Evolutionary conservation across 305 asterid species (phyloP).

Genomic region (Fraxinus nigra): DNA sequence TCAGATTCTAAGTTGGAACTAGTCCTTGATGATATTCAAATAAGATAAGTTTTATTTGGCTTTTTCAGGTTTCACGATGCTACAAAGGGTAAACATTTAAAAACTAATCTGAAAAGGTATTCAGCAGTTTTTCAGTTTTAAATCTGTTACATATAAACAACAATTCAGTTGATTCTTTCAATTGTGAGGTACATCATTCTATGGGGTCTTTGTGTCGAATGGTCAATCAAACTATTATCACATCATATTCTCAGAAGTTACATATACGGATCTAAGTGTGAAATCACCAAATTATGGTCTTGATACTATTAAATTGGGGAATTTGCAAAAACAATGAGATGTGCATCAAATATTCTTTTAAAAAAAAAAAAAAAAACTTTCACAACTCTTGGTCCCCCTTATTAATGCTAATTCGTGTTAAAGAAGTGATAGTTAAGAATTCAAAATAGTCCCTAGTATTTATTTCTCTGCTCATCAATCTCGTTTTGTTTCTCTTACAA

Average conservation of each 20-base stretch:
- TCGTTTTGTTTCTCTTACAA: background rate
- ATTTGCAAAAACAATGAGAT: background rate
- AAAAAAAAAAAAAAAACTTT: background rate
- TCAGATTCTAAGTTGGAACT: background rate
- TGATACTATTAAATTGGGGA: background rate
- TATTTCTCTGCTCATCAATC: background rate
- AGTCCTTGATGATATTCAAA: constrained; percentile 1
- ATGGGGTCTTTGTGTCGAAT: background rate
- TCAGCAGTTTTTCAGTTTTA: background rate
- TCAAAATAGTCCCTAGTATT: background rate
- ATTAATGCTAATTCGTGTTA: background rate
- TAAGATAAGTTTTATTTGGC: background rate
- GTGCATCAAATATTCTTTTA: background rate
- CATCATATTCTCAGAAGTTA: background rate
- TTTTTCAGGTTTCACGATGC: constrained; percentile 3
- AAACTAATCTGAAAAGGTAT: background rate
- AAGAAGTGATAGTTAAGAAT: background rate
- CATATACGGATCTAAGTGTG: background rate
- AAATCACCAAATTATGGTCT: background rate
- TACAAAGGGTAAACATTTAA: background rate
- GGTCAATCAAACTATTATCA: background rate
- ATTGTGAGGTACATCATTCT: background rate
- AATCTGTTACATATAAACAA: background rate
- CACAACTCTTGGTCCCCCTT: background rate
- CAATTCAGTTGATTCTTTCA: background rate